Base-by-base conservation (phyloP, 805 yeast species). In the Metschnikowia colocasiae region DNA sequence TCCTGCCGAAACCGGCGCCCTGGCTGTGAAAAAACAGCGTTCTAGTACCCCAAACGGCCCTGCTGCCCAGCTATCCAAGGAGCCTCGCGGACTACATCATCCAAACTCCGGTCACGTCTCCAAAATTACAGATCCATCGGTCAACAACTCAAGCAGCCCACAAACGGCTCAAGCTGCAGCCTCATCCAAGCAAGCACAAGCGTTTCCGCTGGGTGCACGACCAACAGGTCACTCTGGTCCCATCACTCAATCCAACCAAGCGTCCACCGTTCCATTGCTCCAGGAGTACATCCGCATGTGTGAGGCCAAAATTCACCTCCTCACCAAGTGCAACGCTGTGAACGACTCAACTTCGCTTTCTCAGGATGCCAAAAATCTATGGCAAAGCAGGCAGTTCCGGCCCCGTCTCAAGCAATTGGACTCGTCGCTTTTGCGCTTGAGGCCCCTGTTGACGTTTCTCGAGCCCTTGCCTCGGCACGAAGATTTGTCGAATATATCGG, bases 291-390 rank as follows among this genome's bases (percentile, higher is more conserved):
- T 64, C 31, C 56, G 57, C 12, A 37, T 53, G 2, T 60, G 65
- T 25, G 68, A 66, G 38, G 48, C 51, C n/a, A 63, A 64, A 26
- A 61, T 62, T 36, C 48, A 54, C 26, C 54, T 67, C 9, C 58
- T 68, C 7, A 49, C 59, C n/a, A 61, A 67, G 41, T 49, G 71
- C 40, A 63, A 64, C 41, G 50, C 58, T 4, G 60, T 63, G 8
- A 64, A 60, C 45, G 73, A 68, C 46, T 67, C 73, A 4, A 64
- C 74, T 1, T 62, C 73, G 6, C 60, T 69, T 9, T 68, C 74
- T 4, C 51, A 65, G 5, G 74, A 69, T 48, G 67, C 66, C 7
- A 71, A 71, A 49, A 53, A 60, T 23, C 50, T 54, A 12, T 68
- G 63, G 57, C 60, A 61, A 33, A 43, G 46, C 27, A 54, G 49